phyloP scores from a whole-genome alignment of 2,329 filamentous ascomycete species.

The Didymella glomerata region DNA sequence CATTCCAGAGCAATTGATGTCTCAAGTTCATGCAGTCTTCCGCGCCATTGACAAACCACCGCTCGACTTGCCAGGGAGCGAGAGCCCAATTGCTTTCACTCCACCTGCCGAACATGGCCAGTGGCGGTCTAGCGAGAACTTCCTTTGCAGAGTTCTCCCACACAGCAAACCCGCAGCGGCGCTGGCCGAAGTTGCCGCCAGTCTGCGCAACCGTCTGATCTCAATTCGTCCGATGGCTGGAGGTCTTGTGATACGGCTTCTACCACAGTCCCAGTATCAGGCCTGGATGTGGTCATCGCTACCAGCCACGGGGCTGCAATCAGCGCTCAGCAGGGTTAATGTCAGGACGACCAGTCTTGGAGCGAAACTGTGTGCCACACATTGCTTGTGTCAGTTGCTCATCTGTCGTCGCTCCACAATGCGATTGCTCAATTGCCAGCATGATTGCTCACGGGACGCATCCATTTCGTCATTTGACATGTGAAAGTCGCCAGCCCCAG shows the following conservation, averaged over 20 bases:
- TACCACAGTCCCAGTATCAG: conserved; percentile 24
- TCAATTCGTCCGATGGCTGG: conserved; percentile 27
- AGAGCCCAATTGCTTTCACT: conserved; percentile 30
- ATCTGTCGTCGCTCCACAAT: conserved; percentile 30
- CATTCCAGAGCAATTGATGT: conserved; percentile 32
- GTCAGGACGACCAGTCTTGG: conserved; percentile 44
- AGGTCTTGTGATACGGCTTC: conserved; percentile 46
- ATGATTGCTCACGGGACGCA: conserved; percentile 16
- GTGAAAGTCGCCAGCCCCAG: conserved; percentile 41
- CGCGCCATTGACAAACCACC: conserved; percentile 20
- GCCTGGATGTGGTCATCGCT: conserved; percentile 32
- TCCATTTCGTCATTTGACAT: conserved; percentile 34
- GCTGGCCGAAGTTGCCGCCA: conserved; percentile 40
- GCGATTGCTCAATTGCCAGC: conserved; percentile 32
- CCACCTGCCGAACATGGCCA: conserved; percentile 26
- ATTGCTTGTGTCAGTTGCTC: conserved; percentile 31
- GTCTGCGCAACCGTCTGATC: conserved; percentile 15
- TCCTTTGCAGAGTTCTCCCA: conserved; percentile 26
- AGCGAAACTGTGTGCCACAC: conserved; percentile 36
- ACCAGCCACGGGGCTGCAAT: conserved; percentile 43
- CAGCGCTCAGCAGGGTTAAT: conserved; percentile 36
- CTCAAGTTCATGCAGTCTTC: conserved; percentile 21
- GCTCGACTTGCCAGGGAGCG: conserved; percentile 24
- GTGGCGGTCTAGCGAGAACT: conserved; percentile 23
- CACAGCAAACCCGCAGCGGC: conserved; percentile 24